Evolutionary conservation across 2,329 filamentous ascomycete genomes (phyloP), one percentile per base, ranked within the genome.

Genomic region (Sporothrix globosa): DNA sequence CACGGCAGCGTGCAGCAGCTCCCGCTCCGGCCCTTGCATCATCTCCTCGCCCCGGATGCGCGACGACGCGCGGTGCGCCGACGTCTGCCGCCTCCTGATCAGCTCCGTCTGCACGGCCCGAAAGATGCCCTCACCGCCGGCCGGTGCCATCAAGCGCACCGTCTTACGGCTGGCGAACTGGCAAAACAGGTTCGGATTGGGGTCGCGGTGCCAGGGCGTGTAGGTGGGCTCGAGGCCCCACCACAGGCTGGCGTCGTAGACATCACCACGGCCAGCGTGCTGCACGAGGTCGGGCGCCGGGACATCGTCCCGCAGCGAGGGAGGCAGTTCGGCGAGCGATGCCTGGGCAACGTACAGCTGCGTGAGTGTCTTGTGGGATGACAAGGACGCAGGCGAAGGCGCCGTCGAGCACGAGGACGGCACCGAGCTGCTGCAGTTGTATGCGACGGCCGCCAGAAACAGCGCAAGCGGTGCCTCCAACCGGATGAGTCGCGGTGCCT

Each of bases 181-280:
- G 60, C 92, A 88, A 78, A 98, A 97, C 0, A 97, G 76, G 77
- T 99, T 99, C 0, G 93, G 93, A 76, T 98, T 98, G 0, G 96
- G 96, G 76, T 99, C 96, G 69, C 91, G 88, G 79, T 99, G 96
- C 3, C 97, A 83, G 3, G 96, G 93, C 0, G 96, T 97, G 75
- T 93, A 93, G 0, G 94, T 97, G 0, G 93, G 93, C 52, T 93
- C 88, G 17, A 90, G 83, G 0, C 96, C 96, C 14, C 98, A 85
- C 95, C 95, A 99, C 56, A 98, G 83, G 75, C 92, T 96, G 0
- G 91, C 90, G 75, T 86, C 87, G 78, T 98, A 97, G n/a, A 97
- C 81, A 78, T 97, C 94, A 2, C 92, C 93, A 74, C 87, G 91
- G 0, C 61, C 68, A 1, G 67, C 67, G 14, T 41, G 27, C 14